A percentile compares a stretch with the other conserved stretches of the same genome.
Conservation (phyloP, 345 rosid genomes). For the Populus davidiana region DNA sequence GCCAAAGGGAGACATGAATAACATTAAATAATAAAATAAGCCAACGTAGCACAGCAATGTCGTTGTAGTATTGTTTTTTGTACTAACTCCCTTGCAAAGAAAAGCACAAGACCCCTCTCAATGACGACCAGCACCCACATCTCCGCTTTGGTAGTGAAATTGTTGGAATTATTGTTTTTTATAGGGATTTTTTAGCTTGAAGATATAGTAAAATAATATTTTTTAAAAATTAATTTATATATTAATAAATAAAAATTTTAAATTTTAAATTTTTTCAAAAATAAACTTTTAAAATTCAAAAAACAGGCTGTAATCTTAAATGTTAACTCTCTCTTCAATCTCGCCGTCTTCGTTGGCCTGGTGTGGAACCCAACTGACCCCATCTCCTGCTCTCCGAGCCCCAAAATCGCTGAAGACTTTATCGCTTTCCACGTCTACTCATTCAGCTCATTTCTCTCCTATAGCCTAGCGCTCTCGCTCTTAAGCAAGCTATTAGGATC, state of each 20-base stretch:
- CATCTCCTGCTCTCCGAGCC: conserved; percentile 43
- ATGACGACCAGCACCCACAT: conserved; percentile 81
- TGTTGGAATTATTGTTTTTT: no score
- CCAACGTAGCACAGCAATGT: neutral
- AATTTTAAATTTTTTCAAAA: no score
- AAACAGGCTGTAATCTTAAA: conserved; percentile 54
- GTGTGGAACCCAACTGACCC: conserved; percentile 59
- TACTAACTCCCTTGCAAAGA: no score
- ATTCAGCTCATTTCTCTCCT: conserved; percentile 74
- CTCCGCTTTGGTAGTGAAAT: conserved; percentile 45
- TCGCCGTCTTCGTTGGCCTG: conserved; percentile 85
- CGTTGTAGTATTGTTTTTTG: conserved; percentile 91
- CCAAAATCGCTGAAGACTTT: conserved; percentile 49
- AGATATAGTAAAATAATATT: no score
- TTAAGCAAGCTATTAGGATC: conserved; percentile 78
- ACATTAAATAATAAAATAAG: accelerated
- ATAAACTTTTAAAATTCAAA: no score
- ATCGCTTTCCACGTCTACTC: conserved; percentile 86
- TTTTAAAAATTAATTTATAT: no score
- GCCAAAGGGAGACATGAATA: no score
- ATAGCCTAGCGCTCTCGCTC: conserved; percentile 73
- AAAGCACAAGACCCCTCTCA: no score
- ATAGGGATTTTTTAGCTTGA: no score
- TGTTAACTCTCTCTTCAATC: conserved; percentile 88
- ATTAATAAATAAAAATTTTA: no score